Conservation (phyloP, 176 grass and related monocot genomes). For the Phyllostachys edulis region DNA sequence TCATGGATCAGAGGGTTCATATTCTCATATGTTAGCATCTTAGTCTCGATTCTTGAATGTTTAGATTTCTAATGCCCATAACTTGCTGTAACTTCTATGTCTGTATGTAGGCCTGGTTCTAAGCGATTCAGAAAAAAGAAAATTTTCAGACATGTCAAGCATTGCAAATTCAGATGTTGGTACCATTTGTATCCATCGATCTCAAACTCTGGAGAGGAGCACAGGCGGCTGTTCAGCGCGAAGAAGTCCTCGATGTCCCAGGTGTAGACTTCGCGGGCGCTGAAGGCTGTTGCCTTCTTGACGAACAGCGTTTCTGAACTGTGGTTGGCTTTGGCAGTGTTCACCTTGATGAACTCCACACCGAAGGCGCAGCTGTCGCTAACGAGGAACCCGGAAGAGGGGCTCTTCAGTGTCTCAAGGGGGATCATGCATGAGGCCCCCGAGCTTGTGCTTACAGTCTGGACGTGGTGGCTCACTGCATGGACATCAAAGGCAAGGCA, state of each 20-base stretch:
- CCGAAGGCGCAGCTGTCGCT: slow-evolving; percentile 28
- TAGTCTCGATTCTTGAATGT: neutral
- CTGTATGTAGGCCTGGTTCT: too few species aligned
- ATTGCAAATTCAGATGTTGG: neutral
- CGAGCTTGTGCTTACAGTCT: slow-evolving; percentile 9
- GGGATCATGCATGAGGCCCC: slow-evolving; percentile 37
- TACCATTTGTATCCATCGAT: slow-evolving; percentile 35
- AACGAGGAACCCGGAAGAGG: slow-evolving; percentile 10
- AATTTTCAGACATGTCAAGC: neutral
- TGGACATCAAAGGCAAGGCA: neutral
- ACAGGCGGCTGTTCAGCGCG: neutral
- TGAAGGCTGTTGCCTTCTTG: slow-evolving; percentile 12
- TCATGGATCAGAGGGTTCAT: neutral
- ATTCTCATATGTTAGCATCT: neutral
- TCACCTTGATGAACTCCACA: slow-evolving; percentile 30
- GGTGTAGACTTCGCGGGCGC: neutral
- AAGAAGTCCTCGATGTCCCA: slow-evolving; percentile 39
- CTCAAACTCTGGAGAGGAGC: slow-evolving; percentile 25
- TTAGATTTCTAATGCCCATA: neutral
- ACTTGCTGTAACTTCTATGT: neutral
- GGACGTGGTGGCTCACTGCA: slow-evolving; percentile 26
- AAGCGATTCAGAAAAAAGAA: too few species aligned
- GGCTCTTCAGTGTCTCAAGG: neutral
- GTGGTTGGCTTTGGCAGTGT: neutral
- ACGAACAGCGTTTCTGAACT: slow-evolving; percentile 7